These are phyloP conservation scores for Scleroderma citrinum DNA, from an alignment of 768 basidiomycete genomes.

Conservation along the genomic window DNA sequence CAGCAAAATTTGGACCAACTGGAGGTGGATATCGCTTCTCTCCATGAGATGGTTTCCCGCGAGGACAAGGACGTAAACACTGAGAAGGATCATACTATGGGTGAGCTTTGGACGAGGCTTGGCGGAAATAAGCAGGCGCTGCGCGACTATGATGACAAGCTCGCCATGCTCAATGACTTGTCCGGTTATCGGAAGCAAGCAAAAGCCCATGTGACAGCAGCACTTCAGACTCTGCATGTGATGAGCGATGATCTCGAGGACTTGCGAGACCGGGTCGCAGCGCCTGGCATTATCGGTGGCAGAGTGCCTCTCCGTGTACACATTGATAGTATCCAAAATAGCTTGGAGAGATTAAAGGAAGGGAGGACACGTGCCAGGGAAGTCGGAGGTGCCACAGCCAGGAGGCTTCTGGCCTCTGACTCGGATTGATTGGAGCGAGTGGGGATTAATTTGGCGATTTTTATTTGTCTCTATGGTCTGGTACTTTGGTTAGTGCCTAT, in stretches of 20 bases:
- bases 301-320: conserved; percentile 67
- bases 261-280: conserved; percentile 63
- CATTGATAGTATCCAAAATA: conserved; percentile 62
- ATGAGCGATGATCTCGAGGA: conserved; percentile 77
- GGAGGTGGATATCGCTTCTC: conserved; percentile 49
- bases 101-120: conserved; percentile 61
- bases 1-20: conserved; percentile 52
- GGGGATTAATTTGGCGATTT: too few relatives aligned
- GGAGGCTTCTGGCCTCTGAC: conserved; percentile 15
- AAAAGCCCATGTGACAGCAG: conserved; percentile 56
- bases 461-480: too few relatives aligned
- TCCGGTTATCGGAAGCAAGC: conserved; percentile 57
- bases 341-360: conserved; percentile 52
- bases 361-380: conserved; percentile 46
- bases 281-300: conserved; percentile 57
- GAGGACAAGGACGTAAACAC: conserved; percentile 45
- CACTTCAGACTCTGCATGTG: conserved; percentile 52
- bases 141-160: conserved; percentile 45
- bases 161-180: conserved; percentile 49
- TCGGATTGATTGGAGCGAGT: conserved; percentile 6
- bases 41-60: conserved; percentile 55
- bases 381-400: conserved; percentile 34
- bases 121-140: conserved; percentile 54
- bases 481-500: too few relatives aligned
- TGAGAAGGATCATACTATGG: conserved; percentile 51